A percentile compares a stretch with the other conserved stretches of the same genome.
These are phyloP conservation scores for Psilocybe cyanescens DNA, from an alignment of 768 basidiomycete genomes.

Conservation along the genomic window DNA sequence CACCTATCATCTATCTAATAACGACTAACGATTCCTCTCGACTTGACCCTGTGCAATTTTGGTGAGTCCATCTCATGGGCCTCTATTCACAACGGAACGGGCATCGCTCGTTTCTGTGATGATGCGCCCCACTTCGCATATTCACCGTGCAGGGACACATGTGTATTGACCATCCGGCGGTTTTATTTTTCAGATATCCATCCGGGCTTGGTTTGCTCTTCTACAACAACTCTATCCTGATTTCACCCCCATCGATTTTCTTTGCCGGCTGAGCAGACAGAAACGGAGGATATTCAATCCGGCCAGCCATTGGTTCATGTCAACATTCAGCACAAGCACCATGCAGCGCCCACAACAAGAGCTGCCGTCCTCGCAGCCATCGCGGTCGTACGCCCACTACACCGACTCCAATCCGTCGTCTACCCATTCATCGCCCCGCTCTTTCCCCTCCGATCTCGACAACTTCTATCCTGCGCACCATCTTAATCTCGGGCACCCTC, in stretches of 20 bases:
- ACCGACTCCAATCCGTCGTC: constrained; percentile 38
- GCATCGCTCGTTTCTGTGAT: not conserved
- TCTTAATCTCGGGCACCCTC: constrained; percentile 22
- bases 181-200: constrained; percentile 9
- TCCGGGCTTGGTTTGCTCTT: constrained; percentile 8
- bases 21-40: not conserved
- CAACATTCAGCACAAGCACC: constrained; percentile 15
- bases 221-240: constrained; percentile 1
- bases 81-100: not conserved
- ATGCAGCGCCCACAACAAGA: constrained; percentile 13
- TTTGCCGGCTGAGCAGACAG: not conserved
- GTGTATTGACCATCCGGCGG: constrained; percentile 15
- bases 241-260: constrained; percentile 11
- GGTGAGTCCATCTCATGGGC: not conserved
- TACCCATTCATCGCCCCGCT: constrained; percentile 35
- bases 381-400: constrained; percentile 29
- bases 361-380: constrained; percentile 14
- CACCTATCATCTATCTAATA: not conserved
- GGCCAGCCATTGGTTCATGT: constrained; percentile 6
- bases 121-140: constrained; percentile 1
- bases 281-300: not conserved
- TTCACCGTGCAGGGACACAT: constrained; percentile 6
- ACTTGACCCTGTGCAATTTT: not conserved
- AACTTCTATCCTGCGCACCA: constrained; percentile 19
- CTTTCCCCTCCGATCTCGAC: constrained; percentile 29